Evolutionary conservation across 2,329 filamentous ascomycete genomes (phyloP).

Genomic region (Sclerotinia minor): DNA sequence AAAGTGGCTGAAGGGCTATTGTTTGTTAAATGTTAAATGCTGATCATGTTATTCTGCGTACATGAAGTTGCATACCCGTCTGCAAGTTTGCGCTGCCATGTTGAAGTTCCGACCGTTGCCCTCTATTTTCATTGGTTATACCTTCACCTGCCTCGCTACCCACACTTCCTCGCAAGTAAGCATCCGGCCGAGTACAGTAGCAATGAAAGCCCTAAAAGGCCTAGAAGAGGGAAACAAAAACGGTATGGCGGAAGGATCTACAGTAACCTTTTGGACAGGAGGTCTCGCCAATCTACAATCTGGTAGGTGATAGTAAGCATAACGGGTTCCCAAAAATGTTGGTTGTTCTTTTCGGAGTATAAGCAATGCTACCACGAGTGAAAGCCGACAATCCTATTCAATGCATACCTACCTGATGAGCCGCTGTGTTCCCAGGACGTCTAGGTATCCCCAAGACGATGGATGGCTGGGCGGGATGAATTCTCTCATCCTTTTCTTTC

Average conservation of each 20-base stretch:
- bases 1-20: slow-evolving; percentile 7
- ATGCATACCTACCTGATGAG: slow-evolving; percentile 17
- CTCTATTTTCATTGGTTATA: slow-evolving; percentile 14
- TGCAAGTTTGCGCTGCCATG: slow-evolving; percentile 24
- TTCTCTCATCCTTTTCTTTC: neutral
- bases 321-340: slow-evolving; percentile 23
- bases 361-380: slow-evolving; percentile 17
- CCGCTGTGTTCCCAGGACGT: neutral
- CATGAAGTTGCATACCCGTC: slow-evolving; percentile 14
- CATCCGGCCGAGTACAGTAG: slow-evolving; percentile 18
- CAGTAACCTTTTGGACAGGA: slow-evolving; percentile 18
- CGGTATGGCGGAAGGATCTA: slow-evolving; percentile 25
- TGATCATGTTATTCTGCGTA: slow-evolving; percentile 17
- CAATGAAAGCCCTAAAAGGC: slow-evolving; percentile 19
- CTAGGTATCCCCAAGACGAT: slow-evolving; percentile 2
- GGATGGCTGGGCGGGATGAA: neutral
- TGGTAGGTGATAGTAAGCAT: slow-evolving; percentile 17
- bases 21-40: neutral
- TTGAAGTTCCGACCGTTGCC: slow-evolving; percentile 15
- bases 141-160: neutral
- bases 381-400: slow-evolving; percentile 8
- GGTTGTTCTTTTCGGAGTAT: slow-evolving; percentile 19
- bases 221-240: slow-evolving; percentile 23
- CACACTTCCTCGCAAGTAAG: neutral
- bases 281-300: slow-evolving; percentile 27